Percentiles rank a stretch among this genome's conserved stretches.
Evolutionary conservation across 1,284 basidiomycete species (phyloP).

Genomic region (Apiotrichum domesticum): DNA sequence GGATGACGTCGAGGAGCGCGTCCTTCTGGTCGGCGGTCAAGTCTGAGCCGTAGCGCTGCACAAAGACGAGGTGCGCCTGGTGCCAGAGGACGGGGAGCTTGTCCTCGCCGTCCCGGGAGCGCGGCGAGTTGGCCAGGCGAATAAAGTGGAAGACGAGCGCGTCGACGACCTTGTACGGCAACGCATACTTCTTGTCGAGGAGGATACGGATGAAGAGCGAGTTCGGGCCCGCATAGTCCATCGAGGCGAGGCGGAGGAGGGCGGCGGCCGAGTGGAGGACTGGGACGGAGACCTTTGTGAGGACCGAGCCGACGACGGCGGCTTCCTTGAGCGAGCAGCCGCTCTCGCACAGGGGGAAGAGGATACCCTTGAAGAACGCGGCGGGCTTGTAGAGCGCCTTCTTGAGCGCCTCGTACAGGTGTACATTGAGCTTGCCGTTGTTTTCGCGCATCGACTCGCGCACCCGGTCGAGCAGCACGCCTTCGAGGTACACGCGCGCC

Average conservation of each 20-base stretch:
- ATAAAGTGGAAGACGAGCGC: conserved; percentile 98
- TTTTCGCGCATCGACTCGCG: conserved; percentile 75
- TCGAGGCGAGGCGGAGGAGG: conserved; percentile 82
- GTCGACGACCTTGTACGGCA: conserved; percentile 98
- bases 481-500: conserved; percentile 88
- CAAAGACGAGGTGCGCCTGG: conserved; percentile 90
- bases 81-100: conserved; percentile 96
- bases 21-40: conserved; percentile 96
- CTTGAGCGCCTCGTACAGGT: conserved; percentile 89
- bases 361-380: conserved; percentile 96
- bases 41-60: conserved; percentile 92
- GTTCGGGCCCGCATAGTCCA: conserved; percentile 95
- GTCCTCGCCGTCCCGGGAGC: conserved; percentile 54
- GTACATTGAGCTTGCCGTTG: conserved; percentile 79
- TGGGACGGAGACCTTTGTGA: conserved; percentile 87
- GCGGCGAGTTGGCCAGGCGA: conserved; percentile 84
- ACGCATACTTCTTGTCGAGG: conserved; percentile 95
- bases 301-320: conserved; percentile 85
- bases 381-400: conserved; percentile 92
- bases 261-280: conserved; percentile 95
- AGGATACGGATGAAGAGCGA: conserved; percentile 96
- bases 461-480: conserved; percentile 85
- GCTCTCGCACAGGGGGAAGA: conserved; percentile 88
- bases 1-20: conserved; percentile 87
- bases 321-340: conserved; percentile 93